These are phyloP conservation scores for Podospora bellae-mahoneyi DNA, from an alignment of 495 filamentous ascomycete genomes.

Conservation along the genomic window DNA sequence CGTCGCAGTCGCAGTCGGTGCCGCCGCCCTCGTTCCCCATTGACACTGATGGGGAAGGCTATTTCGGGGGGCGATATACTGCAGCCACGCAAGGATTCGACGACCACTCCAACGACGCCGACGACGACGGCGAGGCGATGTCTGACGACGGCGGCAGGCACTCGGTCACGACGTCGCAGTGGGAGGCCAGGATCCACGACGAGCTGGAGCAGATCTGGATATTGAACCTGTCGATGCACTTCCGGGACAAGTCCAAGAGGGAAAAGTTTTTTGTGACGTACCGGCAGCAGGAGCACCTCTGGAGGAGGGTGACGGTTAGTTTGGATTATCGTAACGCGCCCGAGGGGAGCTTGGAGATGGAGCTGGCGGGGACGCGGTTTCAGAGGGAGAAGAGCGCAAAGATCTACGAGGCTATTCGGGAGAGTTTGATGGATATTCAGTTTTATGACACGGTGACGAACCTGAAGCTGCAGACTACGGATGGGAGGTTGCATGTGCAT, in stretches of 20 bases:
- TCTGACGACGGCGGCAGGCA: conserved; percentile 29
- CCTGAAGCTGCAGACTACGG: conserved; percentile 85
- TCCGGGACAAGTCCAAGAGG: conserved; percentile 86
- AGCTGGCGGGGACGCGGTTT: conserved; percentile 71
- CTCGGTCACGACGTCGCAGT: conserved; percentile 50
- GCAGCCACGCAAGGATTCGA: too few species aligned
- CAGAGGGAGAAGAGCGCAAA: conserved; percentile 93
- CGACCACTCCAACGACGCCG: conserved; percentile 4
- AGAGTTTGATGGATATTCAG: conserved; percentile 85
- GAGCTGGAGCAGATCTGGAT: conserved; percentile 93
- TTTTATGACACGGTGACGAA: conserved; percentile 97
- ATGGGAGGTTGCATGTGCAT: conserved; percentile 89
- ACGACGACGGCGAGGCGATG: conserved; percentile 22
- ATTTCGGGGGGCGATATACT: too few species aligned
- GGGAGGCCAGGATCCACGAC: conserved; percentile 62
- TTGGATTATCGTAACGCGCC: conserved; percentile 85
- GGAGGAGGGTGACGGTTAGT: conserved; percentile 88
- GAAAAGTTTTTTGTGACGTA: conserved; percentile 99
- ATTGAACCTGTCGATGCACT: conserved; percentile 97
- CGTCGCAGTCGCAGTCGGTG: too few species aligned
- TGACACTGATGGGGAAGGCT: conserved; percentile 18
- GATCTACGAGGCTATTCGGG: conserved; percentile 93
- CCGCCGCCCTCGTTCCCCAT: conserved; percentile 23
- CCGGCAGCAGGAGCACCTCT: conserved; percentile 68
- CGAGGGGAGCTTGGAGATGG: conserved; percentile 72